Percentiles rank a stretch among this genome's conserved stretches.
These are phyloP conservation scores for Cardiospermum halicacabum DNA, from an alignment of 345 rosid genomes.

Conservation along the genomic window DNA sequence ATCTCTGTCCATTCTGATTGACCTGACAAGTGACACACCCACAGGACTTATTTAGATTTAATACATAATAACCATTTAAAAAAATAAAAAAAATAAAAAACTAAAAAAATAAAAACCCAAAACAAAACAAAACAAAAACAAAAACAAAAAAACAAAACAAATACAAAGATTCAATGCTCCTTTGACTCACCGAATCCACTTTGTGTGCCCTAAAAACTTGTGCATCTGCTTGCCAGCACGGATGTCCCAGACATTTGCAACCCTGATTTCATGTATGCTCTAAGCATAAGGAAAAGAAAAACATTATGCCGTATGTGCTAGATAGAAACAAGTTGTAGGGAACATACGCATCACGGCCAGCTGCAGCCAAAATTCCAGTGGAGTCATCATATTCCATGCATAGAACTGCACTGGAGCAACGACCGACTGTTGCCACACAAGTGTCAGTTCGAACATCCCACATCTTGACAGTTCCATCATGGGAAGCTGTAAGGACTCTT, in stretches of 20 bases:
- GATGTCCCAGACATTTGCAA: constrained; percentile 95
- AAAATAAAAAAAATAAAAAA: too few relatives aligned
- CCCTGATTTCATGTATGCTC: constrained; percentile 42
- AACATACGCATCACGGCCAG: constrained; percentile 95
- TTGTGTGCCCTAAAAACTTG: constrained; percentile 88
- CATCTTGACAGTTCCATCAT: constrained; percentile 95
- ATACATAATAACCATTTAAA: too few relatives aligned
- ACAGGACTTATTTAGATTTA: constrained; percentile 10
- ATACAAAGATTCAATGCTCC: constrained; percentile 1
- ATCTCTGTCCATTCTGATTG: constrained; percentile 93
- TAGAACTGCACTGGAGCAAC: constrained; percentile 81
- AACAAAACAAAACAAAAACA: too few relatives aligned
- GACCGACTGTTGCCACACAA: constrained; percentile 98
- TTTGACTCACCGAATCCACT: constrained; percentile 88
- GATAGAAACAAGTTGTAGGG: constrained; percentile 1
- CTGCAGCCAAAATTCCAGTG: constrained; percentile 92
- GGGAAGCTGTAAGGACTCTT: constrained; percentile 87
- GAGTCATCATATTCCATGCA: constrained; percentile 98
- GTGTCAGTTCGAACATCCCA: constrained; percentile 99
- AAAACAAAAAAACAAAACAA: constrained; percentile 5
- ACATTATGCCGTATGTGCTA: background rate
- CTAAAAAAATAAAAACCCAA: too few relatives aligned
- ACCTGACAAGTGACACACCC: constrained; percentile 45
- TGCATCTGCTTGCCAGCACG: constrained; percentile 99
- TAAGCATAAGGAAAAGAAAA: constrained; percentile 6